A percentile compares a stretch with the other conserved stretches of the same genome.
Conservation (phyloP, 805 yeast species). For the Myxozyma geophila region DNA sequence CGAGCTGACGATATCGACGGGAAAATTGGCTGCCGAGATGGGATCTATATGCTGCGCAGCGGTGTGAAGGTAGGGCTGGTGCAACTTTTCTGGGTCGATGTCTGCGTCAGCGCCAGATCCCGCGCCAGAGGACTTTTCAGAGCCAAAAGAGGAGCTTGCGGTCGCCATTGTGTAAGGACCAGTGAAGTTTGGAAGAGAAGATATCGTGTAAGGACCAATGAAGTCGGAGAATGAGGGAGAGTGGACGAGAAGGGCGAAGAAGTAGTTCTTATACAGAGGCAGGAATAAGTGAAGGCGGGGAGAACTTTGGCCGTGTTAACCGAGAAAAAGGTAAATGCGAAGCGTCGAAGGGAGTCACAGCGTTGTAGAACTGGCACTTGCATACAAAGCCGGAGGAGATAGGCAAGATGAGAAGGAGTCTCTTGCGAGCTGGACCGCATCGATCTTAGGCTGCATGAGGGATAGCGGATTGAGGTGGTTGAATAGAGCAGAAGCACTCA, state of each 20-base stretch:
- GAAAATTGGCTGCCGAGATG: conserved; percentile 37
- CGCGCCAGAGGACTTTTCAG: neutral
- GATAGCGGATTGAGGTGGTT: too few relatives aligned
- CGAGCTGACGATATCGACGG: conserved; percentile 30
- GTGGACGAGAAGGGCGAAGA: neutral
- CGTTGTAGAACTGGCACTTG: too few relatives aligned
- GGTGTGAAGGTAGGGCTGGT: conserved; percentile 32
- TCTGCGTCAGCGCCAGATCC: neutral
- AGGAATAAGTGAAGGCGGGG: neutral
- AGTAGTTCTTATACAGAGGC: neutral
- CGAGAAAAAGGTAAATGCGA: neutral
- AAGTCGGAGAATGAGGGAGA: neutral
- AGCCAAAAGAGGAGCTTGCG: neutral
- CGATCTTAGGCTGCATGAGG: too few relatives aligned
- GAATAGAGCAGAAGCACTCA: too few relatives aligned
- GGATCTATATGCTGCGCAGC: conserved; percentile 19
- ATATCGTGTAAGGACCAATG: neutral
- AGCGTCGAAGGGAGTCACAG: neutral
- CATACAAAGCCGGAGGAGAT: neutral
- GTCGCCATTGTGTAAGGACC: neutral
- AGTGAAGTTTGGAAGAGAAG: too few relatives aligned
- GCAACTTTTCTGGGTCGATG: neutral
- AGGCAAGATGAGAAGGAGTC: neutral
- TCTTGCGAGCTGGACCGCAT: too few relatives aligned
- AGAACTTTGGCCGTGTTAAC: conserved; percentile 8